phyloP scores from a whole-genome alignment of 225 moss, liverwort and hornwort genomes.

The Ulota crispa region DNA sequence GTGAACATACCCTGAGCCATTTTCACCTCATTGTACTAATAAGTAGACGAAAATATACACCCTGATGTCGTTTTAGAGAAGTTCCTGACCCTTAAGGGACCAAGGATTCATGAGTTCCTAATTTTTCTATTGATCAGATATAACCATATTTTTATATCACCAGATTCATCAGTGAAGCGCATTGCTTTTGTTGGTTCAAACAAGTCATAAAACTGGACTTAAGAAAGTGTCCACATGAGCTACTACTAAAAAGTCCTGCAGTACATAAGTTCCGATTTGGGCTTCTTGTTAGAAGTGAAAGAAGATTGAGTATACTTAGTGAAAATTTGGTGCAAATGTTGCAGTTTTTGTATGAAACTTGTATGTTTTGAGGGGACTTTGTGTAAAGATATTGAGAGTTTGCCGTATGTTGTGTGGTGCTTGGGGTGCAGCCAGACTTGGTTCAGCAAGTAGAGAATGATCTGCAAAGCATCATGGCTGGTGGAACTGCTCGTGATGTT shows the following conservation, averaged over 20 bases:
- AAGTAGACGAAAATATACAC: background rate
- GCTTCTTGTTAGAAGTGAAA: background rate
- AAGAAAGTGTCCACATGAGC: background rate
- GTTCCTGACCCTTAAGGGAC: background rate
- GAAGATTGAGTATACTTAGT: too few relatives aligned
- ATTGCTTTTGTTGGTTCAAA: background rate
- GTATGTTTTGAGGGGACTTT: background rate
- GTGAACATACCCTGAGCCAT: too few relatives aligned
- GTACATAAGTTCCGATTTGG: background rate
- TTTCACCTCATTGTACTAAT: background rate
- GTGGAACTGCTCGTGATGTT: conserved; percentile 95
- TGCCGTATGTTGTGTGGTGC: background rate
- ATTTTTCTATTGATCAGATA: background rate
- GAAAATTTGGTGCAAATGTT: background rate
- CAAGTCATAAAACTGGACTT: background rate
- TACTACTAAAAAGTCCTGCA: background rate
- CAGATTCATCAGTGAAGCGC: background rate
- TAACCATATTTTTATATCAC: background rate
- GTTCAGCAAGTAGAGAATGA: conserved; percentile 98
- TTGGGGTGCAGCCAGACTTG: conserved; percentile 74
- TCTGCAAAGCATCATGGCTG: conserved; percentile 88
- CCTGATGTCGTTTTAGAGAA: background rate
- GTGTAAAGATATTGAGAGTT: background rate
- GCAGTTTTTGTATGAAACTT: background rate
- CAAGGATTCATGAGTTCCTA: background rate